Evolutionary conservation across 192 early-diverging fungal species (phyloP), one percentile per base, ranked within the genome.

Genomic region (Chytriomyces hyalinus): DNA sequence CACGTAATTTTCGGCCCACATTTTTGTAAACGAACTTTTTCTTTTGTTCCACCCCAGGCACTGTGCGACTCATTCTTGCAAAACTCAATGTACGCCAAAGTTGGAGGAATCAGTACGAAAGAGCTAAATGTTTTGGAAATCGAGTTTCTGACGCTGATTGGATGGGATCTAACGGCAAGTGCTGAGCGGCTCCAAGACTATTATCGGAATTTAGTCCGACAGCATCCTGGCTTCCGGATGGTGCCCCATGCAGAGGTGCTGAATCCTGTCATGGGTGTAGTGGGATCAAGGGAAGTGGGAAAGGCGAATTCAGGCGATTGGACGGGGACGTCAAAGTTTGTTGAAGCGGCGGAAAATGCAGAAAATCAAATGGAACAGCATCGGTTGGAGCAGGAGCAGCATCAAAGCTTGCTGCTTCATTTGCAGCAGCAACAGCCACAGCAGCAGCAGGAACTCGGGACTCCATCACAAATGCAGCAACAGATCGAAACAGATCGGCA

Each of bases 81-180:
- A 81, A 99, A 99, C 80, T 86, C 92, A 15, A 93, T 95, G 78
- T 99, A 95, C 83, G 97, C 96, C 0, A 94, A 93, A 79, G 95
- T 99, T 11, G 98, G 98, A 22, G 98, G 98, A 26, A 89, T 99
- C 45, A 91, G 92, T 4, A 91, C 93, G 60, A 92, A 94, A 70
- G 98, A 99, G 83, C 85, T 99, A 15, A 99, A 99, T 74, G 87
- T 94, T 11, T 82, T 99, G 6, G 97, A 89, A 73, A 57, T 99
- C 65, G 98, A 99, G 49, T 82, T 86, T 49, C 71, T 97, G 63
- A 85, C 86, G 11, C 82, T 97, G 79, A 93, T 98, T 50, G 94
- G 95, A 70, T 99, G 97, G 97, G 89, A 94, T 51, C 80, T 99
- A 11, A 82, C 92, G 47, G 87, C 91, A 17, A 89, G 93, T 17